Base-by-base conservation (phyloP, 306 rosid species). In the Lithocarpus polystachyus region DNA sequence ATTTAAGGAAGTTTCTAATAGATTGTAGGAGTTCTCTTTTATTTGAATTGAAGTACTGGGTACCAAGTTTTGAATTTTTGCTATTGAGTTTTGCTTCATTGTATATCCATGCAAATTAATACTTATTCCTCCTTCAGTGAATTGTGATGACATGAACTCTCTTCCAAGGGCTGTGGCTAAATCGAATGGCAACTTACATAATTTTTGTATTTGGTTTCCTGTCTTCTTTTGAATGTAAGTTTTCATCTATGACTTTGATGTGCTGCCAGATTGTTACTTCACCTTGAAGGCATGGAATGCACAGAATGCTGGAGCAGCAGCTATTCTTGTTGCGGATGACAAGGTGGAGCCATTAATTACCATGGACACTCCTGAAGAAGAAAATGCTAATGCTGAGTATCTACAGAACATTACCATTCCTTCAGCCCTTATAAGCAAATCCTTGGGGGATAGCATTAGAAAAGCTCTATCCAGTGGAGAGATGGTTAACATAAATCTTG, bases 271-370 rank as follows among this genome's bases (percentile, higher is more conserved):
- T 86, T 95, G 99, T 86, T 95, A 74, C 89, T 95, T 95, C 89
- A 95, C 99, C 70, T 77, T 90, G 84, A 95, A 95, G 95, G 99
- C 99, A 1, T 91, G 97, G 99, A 95, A 91, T 73, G 97, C 98
- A 18, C 99, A 95, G 90, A 90, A 89, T 12, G 96, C 87, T 57
- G 99, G 99, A 81, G 99, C 98, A 26, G 99, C 97, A 0, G 99
- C 99, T 57, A 81, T 95, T 83, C 92, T 95, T 75, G 99, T 95
- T 71, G 97, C 93, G n/a, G 98, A 95, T 81, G 84, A 92, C 88
- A 86, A 68, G 81, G 33, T 20, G 37, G 99, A 95, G 73, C 86
- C 85, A 24, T 86, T 95, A 76, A 92, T 95, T 79, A 95, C 99
- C 62, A 95, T 95, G 99, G 99, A 95, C 86, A 91, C 89, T 79